A percentile compares a stretch with the other conserved stretches of the same genome.
phyloP scores from a whole-genome alignment of 164 flowering plant species.

The Amborella trichopoda region DNA sequence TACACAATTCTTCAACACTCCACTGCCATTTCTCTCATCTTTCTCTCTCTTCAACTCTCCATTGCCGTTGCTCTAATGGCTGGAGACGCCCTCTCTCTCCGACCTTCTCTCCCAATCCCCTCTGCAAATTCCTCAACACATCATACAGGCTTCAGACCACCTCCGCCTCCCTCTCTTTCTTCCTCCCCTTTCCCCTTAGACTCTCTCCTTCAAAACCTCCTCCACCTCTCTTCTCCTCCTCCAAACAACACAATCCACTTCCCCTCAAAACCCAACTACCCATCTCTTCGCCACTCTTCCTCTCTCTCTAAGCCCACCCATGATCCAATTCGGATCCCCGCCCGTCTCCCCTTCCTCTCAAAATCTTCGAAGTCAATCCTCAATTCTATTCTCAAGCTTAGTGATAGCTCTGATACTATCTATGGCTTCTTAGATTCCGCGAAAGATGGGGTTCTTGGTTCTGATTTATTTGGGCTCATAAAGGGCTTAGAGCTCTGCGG shows the following conservation, averaged over 20 bases:
- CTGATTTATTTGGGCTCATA: conserved; percentile 51
- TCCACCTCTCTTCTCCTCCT: conserved; percentile 33
- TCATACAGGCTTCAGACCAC: too few relatives aligned
- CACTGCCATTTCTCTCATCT: too few relatives aligned
- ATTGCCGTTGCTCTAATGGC: too few relatives aligned
- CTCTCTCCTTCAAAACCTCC: conserved; percentile 61
- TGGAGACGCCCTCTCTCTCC: too few relatives aligned
- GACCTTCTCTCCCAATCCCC: too few relatives aligned
- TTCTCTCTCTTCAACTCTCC: too few relatives aligned
- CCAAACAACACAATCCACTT: conserved; percentile 8
- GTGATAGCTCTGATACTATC: conserved; percentile 29
- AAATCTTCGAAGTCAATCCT: conserved; percentile 36
- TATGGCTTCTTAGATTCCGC: conserved; percentile 30
- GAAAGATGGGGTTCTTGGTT: conserved; percentile 35
- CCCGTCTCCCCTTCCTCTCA: conserved; percentile 36
- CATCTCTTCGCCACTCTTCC: conserved; percentile 1
- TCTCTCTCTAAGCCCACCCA: conserved; percentile 12
- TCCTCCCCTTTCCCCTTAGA: conserved; percentile 48
- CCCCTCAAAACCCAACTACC: neutral
- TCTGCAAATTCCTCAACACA: too few relatives aligned
- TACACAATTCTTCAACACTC: too few relatives aligned
- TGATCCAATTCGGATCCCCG: conserved; percentile 9
- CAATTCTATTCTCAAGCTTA: conserved; percentile 30
- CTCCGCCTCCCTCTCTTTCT: conserved; percentile 29
- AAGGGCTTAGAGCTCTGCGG: conserved; percentile 56